A percentile compares a stretch with the other conserved stretches of the same genome.
Conservation (phyloP, 2,329 filamentous ascomycete genomes). For the Epichloe sibirici region DNA sequence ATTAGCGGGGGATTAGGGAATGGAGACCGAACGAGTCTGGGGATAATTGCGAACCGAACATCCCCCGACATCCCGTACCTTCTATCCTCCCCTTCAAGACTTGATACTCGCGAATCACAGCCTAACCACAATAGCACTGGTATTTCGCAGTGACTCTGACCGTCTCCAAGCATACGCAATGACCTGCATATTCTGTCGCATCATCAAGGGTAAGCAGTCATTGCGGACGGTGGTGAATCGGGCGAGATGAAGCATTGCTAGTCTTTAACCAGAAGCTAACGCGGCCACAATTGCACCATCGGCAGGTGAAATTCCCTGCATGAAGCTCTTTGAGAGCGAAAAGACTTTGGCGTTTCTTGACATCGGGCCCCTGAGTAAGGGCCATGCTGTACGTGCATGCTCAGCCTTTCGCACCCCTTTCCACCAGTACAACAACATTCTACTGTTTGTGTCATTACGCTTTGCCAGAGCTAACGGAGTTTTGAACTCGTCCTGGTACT, state of each 20-base stretch:
- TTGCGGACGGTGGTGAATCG: not conserved
- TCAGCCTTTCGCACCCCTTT: not conserved
- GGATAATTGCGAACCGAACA: not conserved
- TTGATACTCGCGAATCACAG: no score
- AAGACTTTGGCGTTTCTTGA: slow-evolving; percentile 94
- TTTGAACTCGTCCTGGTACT: not conserved
- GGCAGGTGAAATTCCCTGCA: slow-evolving; percentile 82
- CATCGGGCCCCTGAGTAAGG: slow-evolving; percentile 77
- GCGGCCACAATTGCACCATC: not conserved
- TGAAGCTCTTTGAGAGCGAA: slow-evolving; percentile 92
- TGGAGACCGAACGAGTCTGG: no score
- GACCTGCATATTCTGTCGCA: slow-evolving; percentile 92
- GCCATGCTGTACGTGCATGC: slow-evolving; percentile 64
- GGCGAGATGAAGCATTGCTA: not conserved
- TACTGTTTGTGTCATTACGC: not conserved
- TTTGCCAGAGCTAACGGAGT: not conserved
- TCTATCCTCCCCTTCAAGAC: not conserved
- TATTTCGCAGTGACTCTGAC: no score
- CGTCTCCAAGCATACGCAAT: slow-evolving; percentile 1
- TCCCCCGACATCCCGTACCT: not conserved
- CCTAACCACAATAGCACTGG: not conserved
- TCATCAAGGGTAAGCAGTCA: slow-evolving; percentile 63
- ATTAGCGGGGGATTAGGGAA: no score
- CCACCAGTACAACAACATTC: not conserved
- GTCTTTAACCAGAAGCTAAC: not conserved